phyloP scores from a whole-genome alignment of 345 rosid species.

The Populus nigra region DNA sequence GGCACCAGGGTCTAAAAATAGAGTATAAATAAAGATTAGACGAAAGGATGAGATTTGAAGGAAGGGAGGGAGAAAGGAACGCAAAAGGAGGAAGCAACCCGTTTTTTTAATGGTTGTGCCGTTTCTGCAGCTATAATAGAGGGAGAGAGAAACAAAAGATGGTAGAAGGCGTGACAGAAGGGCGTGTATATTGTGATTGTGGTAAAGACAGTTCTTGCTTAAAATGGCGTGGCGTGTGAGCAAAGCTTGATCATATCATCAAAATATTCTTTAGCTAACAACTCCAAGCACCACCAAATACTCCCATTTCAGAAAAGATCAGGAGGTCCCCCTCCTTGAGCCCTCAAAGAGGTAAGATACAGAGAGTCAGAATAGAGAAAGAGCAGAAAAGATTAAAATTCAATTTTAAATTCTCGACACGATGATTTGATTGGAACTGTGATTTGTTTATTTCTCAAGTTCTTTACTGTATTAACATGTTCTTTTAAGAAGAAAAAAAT shows the following conservation, averaged over 20 bases:
- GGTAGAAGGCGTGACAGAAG: constrained; percentile 24
- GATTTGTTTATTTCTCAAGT: not conserved
- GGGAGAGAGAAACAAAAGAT: not conserved
- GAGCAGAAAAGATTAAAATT: not conserved
- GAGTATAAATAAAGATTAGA: not conserved
- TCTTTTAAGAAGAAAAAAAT: too few relatives aligned
- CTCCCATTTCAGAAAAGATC: not conserved
- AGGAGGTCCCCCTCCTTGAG: not conserved
- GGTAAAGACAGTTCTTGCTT: constrained; percentile 25
- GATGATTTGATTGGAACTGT: too few relatives aligned
- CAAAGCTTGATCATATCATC: constrained; percentile 20
- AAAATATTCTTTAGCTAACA: not conserved
- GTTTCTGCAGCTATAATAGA: constrained; percentile 7
- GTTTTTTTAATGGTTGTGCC: not conserved
- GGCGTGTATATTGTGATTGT: constrained; percentile 6
- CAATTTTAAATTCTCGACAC: not conserved
- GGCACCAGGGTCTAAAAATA: constrained; percentile 24
- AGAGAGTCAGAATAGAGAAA: not conserved
- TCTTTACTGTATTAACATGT: too few relatives aligned
- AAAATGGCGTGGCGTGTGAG: constrained; percentile 30
- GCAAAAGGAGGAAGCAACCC: constrained; percentile 25
- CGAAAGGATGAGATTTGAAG: constrained; percentile 8
- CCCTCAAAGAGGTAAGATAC: not conserved
- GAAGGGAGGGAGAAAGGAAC: constrained; percentile 7
- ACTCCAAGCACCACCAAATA: not conserved